These are phyloP conservation scores for Spathaspora hagerdaliae DNA, from an alignment of 805 yeast species.

Conservation along the genomic window DNA sequence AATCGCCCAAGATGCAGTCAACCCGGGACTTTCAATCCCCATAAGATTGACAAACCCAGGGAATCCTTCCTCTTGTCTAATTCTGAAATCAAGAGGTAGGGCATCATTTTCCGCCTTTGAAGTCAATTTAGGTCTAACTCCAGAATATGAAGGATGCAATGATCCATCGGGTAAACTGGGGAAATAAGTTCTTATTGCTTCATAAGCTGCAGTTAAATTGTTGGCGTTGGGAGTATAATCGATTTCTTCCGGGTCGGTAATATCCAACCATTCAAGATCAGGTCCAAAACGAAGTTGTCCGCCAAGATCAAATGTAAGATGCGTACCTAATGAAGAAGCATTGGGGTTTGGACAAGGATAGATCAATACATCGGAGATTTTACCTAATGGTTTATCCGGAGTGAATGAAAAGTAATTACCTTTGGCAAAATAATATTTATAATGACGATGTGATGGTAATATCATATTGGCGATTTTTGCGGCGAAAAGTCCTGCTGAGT, in stretches of 20 bases:
- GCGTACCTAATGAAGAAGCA: conserved; percentile 81
- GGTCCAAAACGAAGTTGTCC: conserved; percentile 86
- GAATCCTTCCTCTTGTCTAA: conserved; percentile 63
- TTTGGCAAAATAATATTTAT: conserved; percentile 67
- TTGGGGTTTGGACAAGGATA: conserved; percentile 76
- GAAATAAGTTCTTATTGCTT: conserved; percentile 58
- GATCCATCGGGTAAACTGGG: conserved; percentile 53
- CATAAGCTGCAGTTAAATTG: conserved; percentile 52
- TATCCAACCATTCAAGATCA: conserved; percentile 75
- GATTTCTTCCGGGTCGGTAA: conserved; percentile 22
- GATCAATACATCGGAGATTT: conserved; percentile 34
- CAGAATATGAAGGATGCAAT: conserved; percentile 67
- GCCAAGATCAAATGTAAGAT: conserved; percentile 76
- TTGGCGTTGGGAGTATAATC: conserved; percentile 46
- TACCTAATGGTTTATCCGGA: conserved; percentile 36
- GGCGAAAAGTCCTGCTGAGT: conserved; percentile 79
- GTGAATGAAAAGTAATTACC: conserved; percentile 74
- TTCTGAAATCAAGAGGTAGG: conserved; percentile 67
- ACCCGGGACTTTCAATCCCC: conserved; percentile 89
- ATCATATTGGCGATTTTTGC: conserved; percentile 67
- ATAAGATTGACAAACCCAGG: conserved; percentile 77
- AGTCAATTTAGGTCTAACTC: conserved; percentile 76
- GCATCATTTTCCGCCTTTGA: conserved; percentile 37
- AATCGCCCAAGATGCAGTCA: conserved; percentile 79
- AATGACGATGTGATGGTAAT: conserved; percentile 57